Evolutionary conservation across 2,329 filamentous ascomycete species (phyloP).

Genomic region (Sporothrix brasiliensis): DNA sequence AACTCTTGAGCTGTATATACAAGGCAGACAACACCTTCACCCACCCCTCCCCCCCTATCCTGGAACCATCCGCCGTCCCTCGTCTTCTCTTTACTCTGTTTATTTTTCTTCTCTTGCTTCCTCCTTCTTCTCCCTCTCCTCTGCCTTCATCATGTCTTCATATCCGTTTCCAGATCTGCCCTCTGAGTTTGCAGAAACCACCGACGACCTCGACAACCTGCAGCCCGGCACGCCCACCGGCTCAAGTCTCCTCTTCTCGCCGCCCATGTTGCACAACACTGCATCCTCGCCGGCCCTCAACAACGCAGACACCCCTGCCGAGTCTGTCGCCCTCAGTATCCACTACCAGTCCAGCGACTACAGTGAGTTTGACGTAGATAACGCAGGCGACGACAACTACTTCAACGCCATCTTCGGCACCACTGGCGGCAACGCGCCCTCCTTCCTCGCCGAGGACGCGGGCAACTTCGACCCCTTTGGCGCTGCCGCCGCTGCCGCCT

Average conservation of each 20-base stretch:
- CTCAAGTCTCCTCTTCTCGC: conserved; percentile 44
- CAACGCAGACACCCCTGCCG: conserved; percentile 53
- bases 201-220: conserved; percentile 20
- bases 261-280: conserved; percentile 48
- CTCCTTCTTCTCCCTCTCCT: neutral
- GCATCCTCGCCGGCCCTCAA: conserved; percentile 48
- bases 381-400: conserved; percentile 47
- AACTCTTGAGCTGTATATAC: conserved; percentile 25
- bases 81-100: conserved; percentile 9
- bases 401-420: conserved; percentile 52
- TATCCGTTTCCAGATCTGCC: conserved; percentile 40
- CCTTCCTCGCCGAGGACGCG: conserved; percentile 49
- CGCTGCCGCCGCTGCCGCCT: conserved; percentile 27
- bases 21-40: conserved; percentile 26
- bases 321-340: conserved; percentile 51
- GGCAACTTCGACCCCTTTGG: conserved; percentile 31
- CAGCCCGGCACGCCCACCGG: conserved; percentile 37
- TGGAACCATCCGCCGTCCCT: conserved; percentile 8
- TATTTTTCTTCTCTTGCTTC: conserved; percentile 29
- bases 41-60: conserved; percentile 5
- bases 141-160: conserved; percentile 41
- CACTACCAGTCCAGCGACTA: conserved; percentile 56
- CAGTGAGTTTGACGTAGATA: conserved; percentile 46
- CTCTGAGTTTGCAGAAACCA: conserved; percentile 37
- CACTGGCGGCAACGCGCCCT: conserved; percentile 48